Base-by-base conservation (phyloP, 305 asterid species). In the Solanum chacoense region DNA sequence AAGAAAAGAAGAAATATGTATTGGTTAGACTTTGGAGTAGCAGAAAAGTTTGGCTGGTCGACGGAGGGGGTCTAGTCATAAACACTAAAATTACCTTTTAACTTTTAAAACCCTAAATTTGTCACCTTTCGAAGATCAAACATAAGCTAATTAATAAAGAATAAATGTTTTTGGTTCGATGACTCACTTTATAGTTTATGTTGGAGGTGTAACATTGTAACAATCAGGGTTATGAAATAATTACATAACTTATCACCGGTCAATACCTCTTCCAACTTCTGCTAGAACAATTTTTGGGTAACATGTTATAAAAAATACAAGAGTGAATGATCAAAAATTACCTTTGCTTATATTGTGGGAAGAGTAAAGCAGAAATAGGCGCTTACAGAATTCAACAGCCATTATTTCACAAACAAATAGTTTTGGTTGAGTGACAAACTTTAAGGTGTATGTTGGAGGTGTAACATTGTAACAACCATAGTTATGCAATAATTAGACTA, bases 331-430 rank as follows among this genome's bases (percentile, higher is more conserved):
- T 85, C 20, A 79, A 35, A 86, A 31, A 86, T 92, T 93, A 96
- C 99, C 99, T 93, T 67, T 95, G 90, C 98, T 98, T 42, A 94
- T 95, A 92, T 96, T 97, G 93, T 95, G 95, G 87, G 98, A 94
- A 14, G 98, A 94, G 93, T 97, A 96, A 38, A 93, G 94, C 93
- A 93, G 97, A 91, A 95, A 98, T 92, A 96, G 90, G 84, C 92
- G 95, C 96, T 93, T 92, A 88, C 97, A 95, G 92, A 96, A 97
- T 90, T 94, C 95, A 84, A 97, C 92, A 85, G 93, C 98, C 88
- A 94, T 96, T 89, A 98, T 96, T 94, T 96, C 99, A 90, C 93
- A 98, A 89, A 97, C 96, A 73, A 31, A 73, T 16, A 11, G 34
- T 73, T 73, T 31, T 73, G 79, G 79, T 73, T 73, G 79, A 16